Percentiles rank a stretch among this genome's conserved stretches.
Conservation (phyloP, 129 eudicot species). For the Chrysanthemum makinoi region DNA sequence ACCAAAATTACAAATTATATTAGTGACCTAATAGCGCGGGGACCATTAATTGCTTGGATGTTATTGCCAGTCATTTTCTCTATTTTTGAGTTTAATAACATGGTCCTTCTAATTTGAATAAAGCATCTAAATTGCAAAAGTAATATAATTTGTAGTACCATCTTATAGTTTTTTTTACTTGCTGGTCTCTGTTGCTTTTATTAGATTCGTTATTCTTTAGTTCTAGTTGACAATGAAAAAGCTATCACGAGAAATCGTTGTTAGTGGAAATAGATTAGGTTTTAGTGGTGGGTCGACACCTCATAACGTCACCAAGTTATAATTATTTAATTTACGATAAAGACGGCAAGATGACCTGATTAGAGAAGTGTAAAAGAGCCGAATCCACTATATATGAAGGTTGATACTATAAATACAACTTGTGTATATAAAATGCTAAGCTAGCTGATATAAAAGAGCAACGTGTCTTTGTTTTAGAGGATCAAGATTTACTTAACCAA, state of each 20-base stretch:
- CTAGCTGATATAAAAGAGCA: slow-evolving; percentile 33
- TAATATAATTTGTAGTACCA: slow-evolving; percentile 31
- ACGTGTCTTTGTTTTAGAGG: slow-evolving; percentile 69
- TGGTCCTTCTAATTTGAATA: slow-evolving; percentile 22
- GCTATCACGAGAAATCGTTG: background rate
- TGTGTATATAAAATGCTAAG: slow-evolving; percentile 19
- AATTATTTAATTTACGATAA: background rate
- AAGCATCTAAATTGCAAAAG: slow-evolving; percentile 22
- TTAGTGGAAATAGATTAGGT: slow-evolving; percentile 21
- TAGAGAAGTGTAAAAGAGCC: slow-evolving; percentile 27
- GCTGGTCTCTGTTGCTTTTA: slow-evolving; percentile 8
- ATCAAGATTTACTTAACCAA: slow-evolving; percentile 38
- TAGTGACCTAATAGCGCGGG: slow-evolving; percentile 35
- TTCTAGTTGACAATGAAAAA: slow-evolving; percentile 25
- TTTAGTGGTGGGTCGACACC: slow-evolving; percentile 22
- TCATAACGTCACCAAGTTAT: slow-evolving; percentile 2
- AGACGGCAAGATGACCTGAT: slow-evolving; percentile 1
- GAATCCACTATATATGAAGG: slow-evolving; percentile 24
- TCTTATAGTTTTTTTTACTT: background rate
- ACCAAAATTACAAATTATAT: slow-evolving; percentile 23
- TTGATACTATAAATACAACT: background rate
- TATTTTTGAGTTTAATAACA: slow-evolving; percentile 22
- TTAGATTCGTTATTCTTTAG: slow-evolving; percentile 17
- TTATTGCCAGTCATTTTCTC: slow-evolving; percentile 42
- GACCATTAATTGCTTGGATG: slow-evolving; percentile 33